Evolutionary conservation across 306 rosid species (phyloP).

Genomic region (Cucumis hystrix): DNA sequence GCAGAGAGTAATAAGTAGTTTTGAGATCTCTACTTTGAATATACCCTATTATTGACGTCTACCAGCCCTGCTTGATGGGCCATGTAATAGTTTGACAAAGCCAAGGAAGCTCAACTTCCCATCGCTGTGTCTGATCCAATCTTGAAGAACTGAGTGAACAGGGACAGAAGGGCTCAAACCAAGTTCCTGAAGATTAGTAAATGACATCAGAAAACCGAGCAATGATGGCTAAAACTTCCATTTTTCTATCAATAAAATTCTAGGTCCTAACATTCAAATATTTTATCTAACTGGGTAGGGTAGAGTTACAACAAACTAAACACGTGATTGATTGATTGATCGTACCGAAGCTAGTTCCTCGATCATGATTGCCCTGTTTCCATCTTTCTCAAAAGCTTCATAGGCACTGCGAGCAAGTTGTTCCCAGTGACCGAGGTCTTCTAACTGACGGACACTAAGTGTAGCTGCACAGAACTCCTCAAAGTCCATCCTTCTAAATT

Average conservation of each 20-base stretch:
- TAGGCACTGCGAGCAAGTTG: slow-evolving; percentile 82
- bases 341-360: slow-evolving; percentile 95
- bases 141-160: slow-evolving; percentile 82
- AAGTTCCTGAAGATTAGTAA: slow-evolving; percentile 48
- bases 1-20: not conserved
- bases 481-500: slow-evolving; percentile 78
- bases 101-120: slow-evolving; percentile 93
- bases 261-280: not conserved
- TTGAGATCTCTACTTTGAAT: not conserved
- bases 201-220: not conserved
- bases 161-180: slow-evolving; percentile 87
- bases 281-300: not conserved
- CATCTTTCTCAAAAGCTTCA: slow-evolving; percentile 72
- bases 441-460: slow-evolving; percentile 77
- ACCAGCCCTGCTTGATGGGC: slow-evolving; percentile 42
- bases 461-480: slow-evolving; percentile 83
- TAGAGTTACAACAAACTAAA: not conserved
- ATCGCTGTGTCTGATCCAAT: slow-evolving; percentile 89
- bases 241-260: not conserved
- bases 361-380: slow-evolving; percentile 70
- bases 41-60: not conserved
- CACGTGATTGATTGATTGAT: slow-evolving; percentile 7
- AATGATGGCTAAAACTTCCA: not conserved
- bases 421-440: slow-evolving; percentile 73
- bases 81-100: slow-evolving; percentile 72